Evolutionary conservation across 1,284 basidiomycete genomes (phyloP).

Genomic region (Ceratobasidium sp.): DNA sequence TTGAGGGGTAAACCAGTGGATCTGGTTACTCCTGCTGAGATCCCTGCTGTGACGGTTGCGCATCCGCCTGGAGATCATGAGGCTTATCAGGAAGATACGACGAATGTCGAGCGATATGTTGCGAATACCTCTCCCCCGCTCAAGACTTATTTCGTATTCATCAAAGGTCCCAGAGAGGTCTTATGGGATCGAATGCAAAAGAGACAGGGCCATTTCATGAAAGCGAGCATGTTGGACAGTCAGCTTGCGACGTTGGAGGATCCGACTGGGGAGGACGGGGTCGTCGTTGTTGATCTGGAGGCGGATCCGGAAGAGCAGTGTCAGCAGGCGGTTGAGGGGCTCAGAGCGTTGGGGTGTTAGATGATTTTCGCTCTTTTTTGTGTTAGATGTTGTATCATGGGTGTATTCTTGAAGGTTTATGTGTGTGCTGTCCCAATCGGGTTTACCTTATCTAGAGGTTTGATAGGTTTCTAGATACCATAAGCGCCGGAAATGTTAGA

Average conservation of each 20-base stretch:
- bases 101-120: slow-evolving; percentile 44
- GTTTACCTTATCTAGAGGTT: too few species aligned
- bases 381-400: background rate
- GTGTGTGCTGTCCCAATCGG: background rate
- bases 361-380: background rate
- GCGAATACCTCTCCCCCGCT: slow-evolving; percentile 54
- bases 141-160: slow-evolving; percentile 83
- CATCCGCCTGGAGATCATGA: slow-evolving; percentile 50
- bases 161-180: slow-evolving; percentile 75
- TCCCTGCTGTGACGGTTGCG: slow-evolving; percentile 51
- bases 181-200: slow-evolving; percentile 78
- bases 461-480: too few species aligned
- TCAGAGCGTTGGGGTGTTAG: slow-evolving; percentile 49
- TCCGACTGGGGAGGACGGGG: slow-evolving; percentile 73
- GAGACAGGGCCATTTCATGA: slow-evolving; percentile 90
- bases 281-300: slow-evolving; percentile 74
- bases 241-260: slow-evolving; percentile 85
- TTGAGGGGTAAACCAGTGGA: slow-evolving; percentile 68
- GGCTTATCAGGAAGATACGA: slow-evolving; percentile 18
- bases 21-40: slow-evolving; percentile 54
- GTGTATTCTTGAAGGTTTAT: background rate
- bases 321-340: slow-evolving; percentile 55
- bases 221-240: slow-evolving; percentile 86
- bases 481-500: too few species aligned
- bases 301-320: slow-evolving; percentile 72